These are phyloP conservation scores for Porpolomopsis calyptriformis DNA, from an alignment of 768 basidiomycete genomes.

Conservation along the genomic window DNA sequence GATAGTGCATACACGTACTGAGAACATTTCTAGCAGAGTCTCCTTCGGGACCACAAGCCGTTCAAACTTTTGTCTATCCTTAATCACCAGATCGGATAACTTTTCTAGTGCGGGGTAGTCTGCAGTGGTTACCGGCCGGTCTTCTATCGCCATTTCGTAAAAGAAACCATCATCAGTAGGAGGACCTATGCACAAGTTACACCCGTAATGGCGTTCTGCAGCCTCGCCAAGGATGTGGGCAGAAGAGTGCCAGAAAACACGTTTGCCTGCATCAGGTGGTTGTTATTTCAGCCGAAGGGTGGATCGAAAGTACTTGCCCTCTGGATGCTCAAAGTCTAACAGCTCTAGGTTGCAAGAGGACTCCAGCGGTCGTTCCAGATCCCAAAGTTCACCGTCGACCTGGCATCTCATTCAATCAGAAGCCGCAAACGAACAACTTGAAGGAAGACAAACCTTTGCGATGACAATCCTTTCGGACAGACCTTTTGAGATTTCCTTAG, in stretches of 20 bases:
- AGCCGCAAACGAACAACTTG: not conserved
- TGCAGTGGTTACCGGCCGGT: conserved; percentile 66
- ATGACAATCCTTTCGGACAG: conserved; percentile 86
- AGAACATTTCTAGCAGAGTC: conserved; percentile 93
- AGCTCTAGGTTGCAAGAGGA: conserved; percentile 68
- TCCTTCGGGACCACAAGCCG: conserved; percentile 89
- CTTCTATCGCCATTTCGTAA: conserved; percentile 93
- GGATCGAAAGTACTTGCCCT: conserved; percentile 40
- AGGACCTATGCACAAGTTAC: conserved; percentile 93
- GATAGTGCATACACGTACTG: conserved; percentile 37
- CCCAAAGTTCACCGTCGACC: conserved; percentile 87
- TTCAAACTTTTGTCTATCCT: conserved; percentile 97
- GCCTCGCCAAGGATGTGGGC: conserved; percentile 97
- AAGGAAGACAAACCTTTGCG: conserved; percentile 55
- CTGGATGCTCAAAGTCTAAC: conserved; percentile 86
- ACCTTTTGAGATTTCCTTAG: conserved; percentile 77
- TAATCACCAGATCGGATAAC: conserved; percentile 74
- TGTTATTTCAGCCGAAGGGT: not conserved
- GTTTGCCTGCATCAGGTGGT: conserved; percentile 51
- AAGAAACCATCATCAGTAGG: conserved; percentile 98
- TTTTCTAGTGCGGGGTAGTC: conserved; percentile 91
- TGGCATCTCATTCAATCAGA: conserved; percentile 18
- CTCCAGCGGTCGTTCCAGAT: conserved; percentile 92
- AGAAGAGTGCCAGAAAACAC: conserved; percentile 99
- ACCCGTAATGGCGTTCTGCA: conserved; percentile 91